A percentile compares a stretch with the other conserved stretches of the same genome.
Evolutionary conservation across 1,284 basidiomycete genomes (phyloP).

Genomic region (Phylloporus gajari): DNA sequence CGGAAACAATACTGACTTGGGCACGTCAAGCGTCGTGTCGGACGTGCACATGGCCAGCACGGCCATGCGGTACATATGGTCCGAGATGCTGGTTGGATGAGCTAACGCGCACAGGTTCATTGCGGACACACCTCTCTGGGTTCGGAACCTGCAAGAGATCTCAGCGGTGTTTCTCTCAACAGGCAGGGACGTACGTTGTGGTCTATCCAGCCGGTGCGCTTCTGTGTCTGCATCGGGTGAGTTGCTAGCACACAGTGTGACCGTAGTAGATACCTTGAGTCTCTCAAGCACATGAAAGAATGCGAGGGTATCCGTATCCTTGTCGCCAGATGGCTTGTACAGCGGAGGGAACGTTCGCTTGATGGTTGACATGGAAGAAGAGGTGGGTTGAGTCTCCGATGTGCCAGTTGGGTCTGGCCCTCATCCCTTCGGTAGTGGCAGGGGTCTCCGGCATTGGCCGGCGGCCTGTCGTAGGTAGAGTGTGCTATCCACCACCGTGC

Average conservation of each 20-base stretch:
- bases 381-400: no score
- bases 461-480: no score
- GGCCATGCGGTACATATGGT: slow-evolving; percentile 99
- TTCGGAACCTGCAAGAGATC: slow-evolving; percentile 66
- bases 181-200: slow-evolving; percentile 65
- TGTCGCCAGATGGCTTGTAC: slow-evolving; percentile 67
- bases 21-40: slow-evolving; percentile 76
- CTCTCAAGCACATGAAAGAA: slow-evolving; percentile 91
- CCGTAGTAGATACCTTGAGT: slow-evolving; percentile 71
- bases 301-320: slow-evolving; percentile 75
- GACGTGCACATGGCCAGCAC: slow-evolving; percentile 87
- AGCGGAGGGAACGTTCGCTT: slow-evolving; percentile 61
- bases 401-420: no score
- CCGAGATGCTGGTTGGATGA: slow-evolving; percentile 77
- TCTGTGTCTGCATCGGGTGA: slow-evolving; percentile 74
- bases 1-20: slow-evolving; percentile 63
- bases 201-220: slow-evolving; percentile 93
- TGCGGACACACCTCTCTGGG: slow-evolving; percentile 76
- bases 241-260: neutral
- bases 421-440: no score
- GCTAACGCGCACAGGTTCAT: neutral
- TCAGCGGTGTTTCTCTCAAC: slow-evolving; percentile 16
- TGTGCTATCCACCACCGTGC: no score
- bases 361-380: slow-evolving; percentile 11
- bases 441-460: no score